Evolutionary conservation across 257 asterid species (phyloP), one percentile per base, ranked within the genome.

Genomic region (Eucommia ulmoides): DNA sequence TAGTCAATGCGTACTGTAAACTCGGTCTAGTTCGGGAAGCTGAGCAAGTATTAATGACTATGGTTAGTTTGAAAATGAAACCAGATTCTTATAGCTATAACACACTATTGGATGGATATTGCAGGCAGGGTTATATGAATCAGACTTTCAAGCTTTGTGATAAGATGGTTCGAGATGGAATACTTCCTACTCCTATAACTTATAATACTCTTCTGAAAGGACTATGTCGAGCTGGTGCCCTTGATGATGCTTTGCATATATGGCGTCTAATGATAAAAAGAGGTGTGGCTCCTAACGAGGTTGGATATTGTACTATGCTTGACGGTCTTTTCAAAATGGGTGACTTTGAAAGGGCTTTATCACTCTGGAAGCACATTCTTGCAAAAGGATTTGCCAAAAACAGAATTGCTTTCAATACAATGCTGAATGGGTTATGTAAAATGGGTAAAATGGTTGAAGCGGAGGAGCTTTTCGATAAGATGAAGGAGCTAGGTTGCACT

Each of bases 191-290:
- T 51, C 74, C 61, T 58, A 52, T 85, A 56, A 89, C 92, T 58
- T 85, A 82, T 70, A 89, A 83, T 56, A 78, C 79, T 35, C 75
- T 85, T 25, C 53, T 89, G 56, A 89, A 85, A 77, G 96, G 98
- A 49, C 54, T 85, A 46, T 71, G 92, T 64, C 66, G 61, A 42
- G 58, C 54, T 55, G 80, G 82, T 58, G 65, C 73, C 56, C 29
- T 81, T 46, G 74, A 65, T 47, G 86, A 83, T 74, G 96, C 94
- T 69, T 66, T 83, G 77, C 59, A 52, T 50, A 79, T 85, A 54
- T 89, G 94, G 94, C 65, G 56, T 53, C 42, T 61, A 66, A 89
- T 89, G 94, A 71, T 80, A 65, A 58, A 77, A 52, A 74, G 80
- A 73, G 98, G 93, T 47, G 20, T 76, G 56, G 55, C 61, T 56